Base-by-base conservation (phyloP, 1,139 yeast genomes). In the Lodderomyces metapsilosis region DNA sequence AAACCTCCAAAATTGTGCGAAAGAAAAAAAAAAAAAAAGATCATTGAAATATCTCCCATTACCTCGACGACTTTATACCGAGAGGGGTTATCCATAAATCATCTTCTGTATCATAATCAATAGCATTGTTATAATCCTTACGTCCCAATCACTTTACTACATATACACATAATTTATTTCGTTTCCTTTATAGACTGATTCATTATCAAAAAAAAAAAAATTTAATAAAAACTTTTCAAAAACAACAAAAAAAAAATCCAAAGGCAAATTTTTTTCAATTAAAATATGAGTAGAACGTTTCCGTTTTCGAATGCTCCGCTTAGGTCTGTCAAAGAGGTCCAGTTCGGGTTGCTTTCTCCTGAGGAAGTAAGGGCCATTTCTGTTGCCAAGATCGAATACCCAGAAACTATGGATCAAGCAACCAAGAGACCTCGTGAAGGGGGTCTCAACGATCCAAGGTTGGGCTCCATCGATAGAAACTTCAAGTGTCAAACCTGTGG, bases 401-500 rank as follows among this genome's bases (percentile, higher is more conserved):
- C 99, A 13, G 99, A 94, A 66, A 92, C 97, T 17, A 92, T 92
- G 95, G 98, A 94, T 64, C 98, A 91, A 66, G 80, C 96, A 30
- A 89, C 96, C 46, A 87, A 86, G 60, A 84, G 88, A 51, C 98
- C 98, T 37, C 82, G 97, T 62, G 91, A 89, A 52, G 98, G 97
- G 47, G 99, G 99, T 48, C 74, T 94, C 51, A 91, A 91, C 61
- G 98, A 94, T 61, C 98, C 98, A 44, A 82, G 98, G 56, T 74
- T 94, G 49, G 99, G 99, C 41, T 88, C 98, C 9, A 92, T 92
- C 54, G 99, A 94, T 66, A 82, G 98, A 63, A 91, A 89, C 62
- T 87, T 86, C 75, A 88, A 88, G 70, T 92, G 99, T 75, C 98
- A 91, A 72, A 92, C 99, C 25, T 92, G 99, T 76, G 95, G 96